These are phyloP conservation scores for Neonectria sp. DNA, from an alignment of 2,329 filamentous ascomycete genomes.

Conservation along the genomic window DNA sequence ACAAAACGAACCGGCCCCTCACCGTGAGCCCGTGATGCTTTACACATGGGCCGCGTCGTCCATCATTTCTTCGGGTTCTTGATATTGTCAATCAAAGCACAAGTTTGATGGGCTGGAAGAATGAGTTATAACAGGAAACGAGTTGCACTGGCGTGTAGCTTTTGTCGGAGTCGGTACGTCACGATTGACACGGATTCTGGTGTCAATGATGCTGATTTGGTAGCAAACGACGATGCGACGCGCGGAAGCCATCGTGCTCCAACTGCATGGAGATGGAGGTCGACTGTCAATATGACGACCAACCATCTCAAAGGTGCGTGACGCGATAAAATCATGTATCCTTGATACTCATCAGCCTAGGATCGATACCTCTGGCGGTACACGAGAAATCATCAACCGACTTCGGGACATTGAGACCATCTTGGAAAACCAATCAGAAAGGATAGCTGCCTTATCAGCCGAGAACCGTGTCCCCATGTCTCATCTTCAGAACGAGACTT, in stretches of 20 bases:
- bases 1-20: neutral
- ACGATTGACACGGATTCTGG: neutral
- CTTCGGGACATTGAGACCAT: slow-evolving; percentile 47
- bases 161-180: slow-evolving; percentile 47
- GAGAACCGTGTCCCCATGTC: neutral
- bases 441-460: slow-evolving; percentile 32
- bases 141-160: slow-evolving; percentile 49
- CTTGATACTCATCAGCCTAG: slow-evolving; percentile 22
- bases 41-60: neutral
- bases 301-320: slow-evolving; percentile 44
- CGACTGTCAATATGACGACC: slow-evolving; percentile 49
- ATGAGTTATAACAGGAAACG: slow-evolving; percentile 50
- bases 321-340: neutral
- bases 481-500: slow-evolving; percentile 24
- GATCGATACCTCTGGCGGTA: slow-evolving; percentile 49
- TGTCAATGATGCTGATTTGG: neutral
- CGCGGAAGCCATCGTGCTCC: slow-evolving; percentile 42
- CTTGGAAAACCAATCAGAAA: slow-evolving; percentile 40
- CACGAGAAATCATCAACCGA: slow-evolving; percentile 46
- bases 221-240: slow-evolving; percentile 51
- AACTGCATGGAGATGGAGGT: slow-evolving; percentile 47
- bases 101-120: neutral
- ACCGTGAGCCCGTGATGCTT: neutral
- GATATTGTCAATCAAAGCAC: neutral
- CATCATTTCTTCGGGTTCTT: neutral